Base-by-base conservation (phyloP, 2,329 filamentous ascomycete genomes). In the Calonectria crousiana region DNA sequence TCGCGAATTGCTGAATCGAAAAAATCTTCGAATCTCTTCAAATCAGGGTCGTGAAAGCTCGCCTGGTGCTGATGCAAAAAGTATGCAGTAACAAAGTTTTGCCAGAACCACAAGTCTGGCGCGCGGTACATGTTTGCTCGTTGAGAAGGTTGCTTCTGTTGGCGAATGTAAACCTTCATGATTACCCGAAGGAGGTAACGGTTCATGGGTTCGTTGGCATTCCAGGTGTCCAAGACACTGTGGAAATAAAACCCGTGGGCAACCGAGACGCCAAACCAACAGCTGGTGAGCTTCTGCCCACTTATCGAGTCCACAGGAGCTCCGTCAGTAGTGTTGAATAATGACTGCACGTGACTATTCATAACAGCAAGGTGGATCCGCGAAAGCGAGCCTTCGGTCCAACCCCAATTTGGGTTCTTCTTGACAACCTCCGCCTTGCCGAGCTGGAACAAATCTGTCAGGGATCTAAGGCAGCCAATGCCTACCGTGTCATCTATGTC, bases 61-160 rank as follows among this genome's bases (percentile, higher is more conserved):
- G 11, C 30, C 28, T 65, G 60, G 41, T 65, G 60, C 6, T 49
- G 41, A 4, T 44, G 38, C 3, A 65, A 18, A 32, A 30, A 44
- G 30, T 72, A 78, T 3, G 52, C 71, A 4, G 75, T 76, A 0
- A 78, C 26, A 44, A 79, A 79, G 0, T 76, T 71, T 34, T 77
- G 73, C 78, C 78, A 79, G 6, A 80, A 49, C 78, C 78, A 80
- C n/a, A 80, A 65, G 18, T 78, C 68, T 0, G 67, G 60, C 1
- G 18, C 32, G 1, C 47, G 56, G 36, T 30, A n/a, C 56, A 62
- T 62, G 36, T 62, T 62, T 41, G 34, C n/a, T 23, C 16, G 18
- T 20, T 62, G 56, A 26, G 56, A 62, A 18, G 34, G 34, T 23
- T 62, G 56, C 36, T 41, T 23, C 36, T 62, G 56, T 20, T 2